Base-by-base conservation (phyloP, 2,329 filamentous ascomycete genomes). In the Botrytis elliptica region DNA sequence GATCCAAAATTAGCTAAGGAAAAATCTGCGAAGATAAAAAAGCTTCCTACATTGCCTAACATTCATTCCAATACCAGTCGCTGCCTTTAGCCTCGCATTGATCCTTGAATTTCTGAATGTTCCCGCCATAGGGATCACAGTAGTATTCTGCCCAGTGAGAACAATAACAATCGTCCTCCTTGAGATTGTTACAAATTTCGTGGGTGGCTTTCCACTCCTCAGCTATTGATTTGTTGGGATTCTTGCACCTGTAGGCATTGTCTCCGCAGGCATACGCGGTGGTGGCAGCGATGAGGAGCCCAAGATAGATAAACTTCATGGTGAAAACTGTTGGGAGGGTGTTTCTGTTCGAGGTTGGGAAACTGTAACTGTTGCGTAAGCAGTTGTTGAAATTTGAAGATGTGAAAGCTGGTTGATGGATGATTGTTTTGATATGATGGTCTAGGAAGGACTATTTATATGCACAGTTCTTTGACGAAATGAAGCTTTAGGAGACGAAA, bases 91-190 rank as follows among this genome's bases (percentile, higher is more conserved):
- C 20, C 46, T 29, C 33, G 65, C 36, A 67, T 9, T 38, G 22
- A 8, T 67, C 46, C 22, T 67, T 55, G 46, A 67, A 67, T 1
- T 52, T 40, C 18, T 67, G 25, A 29, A 67, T 29, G 20, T 55
- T 67, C 5, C 1, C 8, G 8, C 46, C 36, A 40, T 7, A 67
- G 8, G 46, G 46, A 2, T 67, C 25, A 16, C 46, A 67, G 25
- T 67, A 67, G 16, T 55, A 67, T 36, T 67, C 46, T 16, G 65
- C 46, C 36, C 46, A 67, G 46, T 40, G 46, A 4, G 14, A 67
- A 16, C 33, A 67, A n/a, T 67, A 67, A 25, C 65, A 67, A 38
- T 67, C 46, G 33, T 55, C 65, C 16, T 67, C 25, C 33, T 40
- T 29, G 33, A 67, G 33, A 14, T 67, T 55, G 25, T 55, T 55